Percentiles rank a stretch among this genome's conserved stretches.
phyloP scores from a whole-genome alignment of 2,329 filamentous ascomycete genomes.

The Fusarium cyanostomum region DNA sequence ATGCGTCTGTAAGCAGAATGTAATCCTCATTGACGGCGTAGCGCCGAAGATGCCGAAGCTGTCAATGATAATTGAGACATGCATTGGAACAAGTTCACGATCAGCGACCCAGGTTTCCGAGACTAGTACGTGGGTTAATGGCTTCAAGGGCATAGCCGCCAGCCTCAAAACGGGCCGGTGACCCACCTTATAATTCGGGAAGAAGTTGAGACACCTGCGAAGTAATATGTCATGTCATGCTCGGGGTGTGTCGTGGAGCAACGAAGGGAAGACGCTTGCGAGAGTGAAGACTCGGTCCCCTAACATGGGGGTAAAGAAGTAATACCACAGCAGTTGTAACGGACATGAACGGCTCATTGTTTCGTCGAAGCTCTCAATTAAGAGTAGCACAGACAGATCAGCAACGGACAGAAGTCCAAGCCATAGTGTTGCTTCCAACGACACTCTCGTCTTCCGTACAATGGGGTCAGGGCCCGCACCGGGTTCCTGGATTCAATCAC shows the following conservation, averaged over 20 bases:
- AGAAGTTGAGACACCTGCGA: constrained; percentile 2
- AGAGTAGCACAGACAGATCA: no score
- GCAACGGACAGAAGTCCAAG: no score
- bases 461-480: background rate
- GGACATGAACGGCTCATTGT: background rate
- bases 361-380: no score
- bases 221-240: background rate
- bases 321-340: background rate
- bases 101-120: constrained; percentile 3
- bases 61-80: constrained; percentile 29
- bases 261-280: background rate
- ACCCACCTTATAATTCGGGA: constrained; percentile 6
- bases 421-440: no score
- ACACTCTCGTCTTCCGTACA: background rate
- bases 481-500: background rate
- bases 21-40: constrained; percentile 1
- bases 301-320: no score
- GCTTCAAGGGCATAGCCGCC: background rate
- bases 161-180: constrained; percentile 13
- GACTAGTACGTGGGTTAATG: background rate
- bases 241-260: background rate
- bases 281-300: background rate
- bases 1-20: background rate
- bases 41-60: background rate
- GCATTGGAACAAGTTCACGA: constrained; percentile 25